Evolutionary conservation across 352 stramenopile species (phyloP), one percentile per base, ranked within the genome.

Genomic region (Pythium volutum): DNA sequence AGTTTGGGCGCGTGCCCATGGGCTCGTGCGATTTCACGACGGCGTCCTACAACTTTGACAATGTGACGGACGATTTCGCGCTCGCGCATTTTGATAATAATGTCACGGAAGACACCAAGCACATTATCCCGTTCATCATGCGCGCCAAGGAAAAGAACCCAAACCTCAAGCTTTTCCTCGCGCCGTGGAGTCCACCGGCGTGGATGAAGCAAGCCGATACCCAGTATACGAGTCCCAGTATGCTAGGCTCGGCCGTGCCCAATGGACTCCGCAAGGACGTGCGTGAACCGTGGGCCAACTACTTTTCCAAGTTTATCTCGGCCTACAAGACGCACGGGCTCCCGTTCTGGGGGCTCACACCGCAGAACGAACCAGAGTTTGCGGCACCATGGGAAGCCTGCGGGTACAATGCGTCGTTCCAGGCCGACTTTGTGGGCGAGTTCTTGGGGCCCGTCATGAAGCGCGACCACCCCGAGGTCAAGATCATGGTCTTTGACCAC

Each of bases 401-500:
- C 47, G 67, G 43, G 8, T 89, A 86, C 56, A 75, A 75, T 14
- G 66, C 78, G 0, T 59, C 70, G 59, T 83, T 73, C 57, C 59
- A 96, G 64, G 74, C 76, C 12, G 76, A 83, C 1, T 97, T 97
- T 57, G 76, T 97, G n/a, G 78, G 71, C 20, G 67, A 93, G 16
- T 91, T 81, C 71, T 71, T 98, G 15, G 91, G 91, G 0, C 92
- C 91, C 1, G 62, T 91, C 16, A 77, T 98, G 25, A 60, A 76
- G 6, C 71, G 74, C 18, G 88, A 97, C 62, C 90, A 97, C 66
- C 91, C 92, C 1, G 81, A 91, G 6, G 66, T 97, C 16, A 88
- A 89, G 54, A 90, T 98, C 47, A 95, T 98, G 74, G 77, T 92
- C 0, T 97, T 96, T 63, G 92, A 98, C 62, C 86, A 97, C 69